These are phyloP conservation scores for Verticillium alfalfae DNA, from an alignment of 2,329 filamentous ascomycete species.

Conservation along the genomic window DNA sequence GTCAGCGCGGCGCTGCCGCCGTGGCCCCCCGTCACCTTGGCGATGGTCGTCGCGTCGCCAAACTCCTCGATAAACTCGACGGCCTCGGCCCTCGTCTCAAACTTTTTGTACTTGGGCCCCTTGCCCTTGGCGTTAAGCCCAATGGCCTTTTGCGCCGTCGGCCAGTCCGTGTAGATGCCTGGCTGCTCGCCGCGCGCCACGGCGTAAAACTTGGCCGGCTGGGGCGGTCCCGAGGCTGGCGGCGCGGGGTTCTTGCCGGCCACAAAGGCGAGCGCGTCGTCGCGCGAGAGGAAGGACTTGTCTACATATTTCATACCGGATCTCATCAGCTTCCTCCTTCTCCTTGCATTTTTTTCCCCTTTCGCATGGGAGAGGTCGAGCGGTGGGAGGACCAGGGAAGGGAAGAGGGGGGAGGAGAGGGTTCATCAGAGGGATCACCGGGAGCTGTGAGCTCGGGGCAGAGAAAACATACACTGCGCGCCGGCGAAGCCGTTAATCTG, in stretches of 20 bases:
- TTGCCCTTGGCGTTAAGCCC: constrained; percentile 51
- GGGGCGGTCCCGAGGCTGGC: constrained; percentile 25
- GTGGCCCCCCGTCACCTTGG: constrained; percentile 11
- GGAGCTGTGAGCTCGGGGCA: too few species aligned
- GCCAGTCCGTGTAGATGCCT: constrained; percentile 61
- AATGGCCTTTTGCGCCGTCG: constrained; percentile 66
- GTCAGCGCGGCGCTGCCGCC: constrained; percentile 8
- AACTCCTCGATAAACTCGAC: constrained; percentile 63
- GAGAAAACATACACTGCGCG: constrained; percentile 56
- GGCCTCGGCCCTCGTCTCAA: constrained; percentile 64
- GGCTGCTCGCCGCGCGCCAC: constrained; percentile 54
- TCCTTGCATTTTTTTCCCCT: background rate
- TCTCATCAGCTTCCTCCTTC: background rate
- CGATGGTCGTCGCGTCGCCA: constrained; percentile 36
- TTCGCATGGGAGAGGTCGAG: background rate
- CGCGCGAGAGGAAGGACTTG: constrained; percentile 69
- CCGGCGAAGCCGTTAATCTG: constrained; percentile 58
- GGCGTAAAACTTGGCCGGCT: constrained; percentile 50
- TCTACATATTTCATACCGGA: constrained; percentile 40
- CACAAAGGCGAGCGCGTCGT: constrained; percentile 76
- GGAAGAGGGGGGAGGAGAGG: too few species aligned
- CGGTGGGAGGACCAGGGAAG: too few species aligned
- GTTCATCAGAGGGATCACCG: too few species aligned
- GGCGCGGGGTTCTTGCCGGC: constrained; percentile 47
- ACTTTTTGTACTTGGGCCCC: constrained; percentile 65